A percentile compares a stretch with the other conserved stretches of the same genome.
Evolutionary conservation across 169 alveolate genomes (phyloP).

Genomic region (Plasmodium blacklocki): DNA sequence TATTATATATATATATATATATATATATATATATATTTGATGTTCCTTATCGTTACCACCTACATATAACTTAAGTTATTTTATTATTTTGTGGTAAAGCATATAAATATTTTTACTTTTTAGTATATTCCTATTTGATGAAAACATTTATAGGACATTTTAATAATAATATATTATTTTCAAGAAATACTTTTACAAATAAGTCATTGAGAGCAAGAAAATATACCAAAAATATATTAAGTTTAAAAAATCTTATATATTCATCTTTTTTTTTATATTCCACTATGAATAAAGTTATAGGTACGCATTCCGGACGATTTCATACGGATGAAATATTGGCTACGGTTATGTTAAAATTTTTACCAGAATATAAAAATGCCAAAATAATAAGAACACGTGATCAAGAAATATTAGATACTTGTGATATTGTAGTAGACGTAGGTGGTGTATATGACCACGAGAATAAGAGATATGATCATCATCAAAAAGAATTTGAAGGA

Average conservation of each 20-base stretch:
- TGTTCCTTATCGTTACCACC: no score
- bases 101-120: no score
- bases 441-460: slow-evolving; percentile 90
- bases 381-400: slow-evolving; percentile 91
- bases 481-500: slow-evolving; percentile 89
- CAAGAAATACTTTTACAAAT: slow-evolving; percentile 21
- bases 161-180: not conserved
- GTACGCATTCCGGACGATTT: slow-evolving; percentile 86
- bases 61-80: not conserved
- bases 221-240: not conserved
- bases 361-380: slow-evolving; percentile 87
- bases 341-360: slow-evolving; percentile 82
- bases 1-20: no score
- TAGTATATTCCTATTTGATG: slow-evolving; percentile 14
- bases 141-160: slow-evolving; percentile 14
- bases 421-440: slow-evolving; percentile 94
- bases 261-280: slow-evolving; percentile 38
- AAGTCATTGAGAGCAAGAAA: slow-evolving; percentile 1
- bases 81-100: no score
- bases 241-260: slow-evolving; percentile 19
- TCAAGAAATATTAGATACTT: slow-evolving; percentile 83
- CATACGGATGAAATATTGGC: slow-evolving; percentile 88
- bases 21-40: no score
- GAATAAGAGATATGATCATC: slow-evolving; percentile 92
- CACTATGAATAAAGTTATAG: slow-evolving; percentile 73